phyloP scores from a whole-genome alignment of 495 filamentous ascomycete species.

The Aspergillus nanangensis region DNA sequence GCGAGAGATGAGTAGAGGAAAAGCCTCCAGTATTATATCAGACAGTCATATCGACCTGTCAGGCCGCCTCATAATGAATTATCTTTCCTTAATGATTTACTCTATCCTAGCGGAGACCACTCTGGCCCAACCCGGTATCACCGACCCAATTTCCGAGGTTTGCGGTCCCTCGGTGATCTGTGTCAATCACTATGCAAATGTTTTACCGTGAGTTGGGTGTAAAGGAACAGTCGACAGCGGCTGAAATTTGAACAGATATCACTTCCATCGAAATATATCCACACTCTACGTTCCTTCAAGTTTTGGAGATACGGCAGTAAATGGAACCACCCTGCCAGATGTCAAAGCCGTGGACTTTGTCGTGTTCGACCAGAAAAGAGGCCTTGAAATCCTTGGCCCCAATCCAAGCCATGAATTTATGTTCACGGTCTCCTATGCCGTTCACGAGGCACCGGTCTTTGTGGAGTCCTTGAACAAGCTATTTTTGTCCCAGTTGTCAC shows the following conservation, averaged over 20 bases:
- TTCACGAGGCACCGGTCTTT: slow-evolving; percentile 41
- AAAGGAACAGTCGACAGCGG: not conserved
- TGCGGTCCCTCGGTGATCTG: slow-evolving; percentile 20
- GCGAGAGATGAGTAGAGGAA: too few species aligned
- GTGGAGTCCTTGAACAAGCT: slow-evolving; percentile 32
- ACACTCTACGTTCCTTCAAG: slow-evolving; percentile 4
- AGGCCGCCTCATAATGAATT: not conserved
- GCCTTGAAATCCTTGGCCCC: slow-evolving; percentile 27
- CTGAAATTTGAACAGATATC: slow-evolving; percentile 17
- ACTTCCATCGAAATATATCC: slow-evolving; percentile 18
- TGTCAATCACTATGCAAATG: slow-evolving; percentile 21
- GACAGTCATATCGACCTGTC: too few species aligned
- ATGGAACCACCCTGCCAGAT: slow-evolving; percentile 20
- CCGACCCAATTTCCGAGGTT: slow-evolving; percentile 4
- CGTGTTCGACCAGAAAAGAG: slow-evolving; percentile 30
- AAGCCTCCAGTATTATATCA: too few species aligned
- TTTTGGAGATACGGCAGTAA: slow-evolving; percentile 22
- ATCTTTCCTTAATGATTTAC: not conserved
- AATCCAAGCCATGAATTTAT: slow-evolving; percentile 24
- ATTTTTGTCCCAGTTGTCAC: slow-evolving; percentile 24
- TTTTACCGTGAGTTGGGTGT: slow-evolving; percentile 9
- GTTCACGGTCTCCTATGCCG: slow-evolving; percentile 22
- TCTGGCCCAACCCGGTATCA: slow-evolving; percentile 9
- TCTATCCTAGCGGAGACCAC: not conserved
- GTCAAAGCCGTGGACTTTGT: slow-evolving; percentile 29